Conservation (phyloP, 495 filamentous ascomycete species). For the Hyaloscypha variabilis region DNA sequence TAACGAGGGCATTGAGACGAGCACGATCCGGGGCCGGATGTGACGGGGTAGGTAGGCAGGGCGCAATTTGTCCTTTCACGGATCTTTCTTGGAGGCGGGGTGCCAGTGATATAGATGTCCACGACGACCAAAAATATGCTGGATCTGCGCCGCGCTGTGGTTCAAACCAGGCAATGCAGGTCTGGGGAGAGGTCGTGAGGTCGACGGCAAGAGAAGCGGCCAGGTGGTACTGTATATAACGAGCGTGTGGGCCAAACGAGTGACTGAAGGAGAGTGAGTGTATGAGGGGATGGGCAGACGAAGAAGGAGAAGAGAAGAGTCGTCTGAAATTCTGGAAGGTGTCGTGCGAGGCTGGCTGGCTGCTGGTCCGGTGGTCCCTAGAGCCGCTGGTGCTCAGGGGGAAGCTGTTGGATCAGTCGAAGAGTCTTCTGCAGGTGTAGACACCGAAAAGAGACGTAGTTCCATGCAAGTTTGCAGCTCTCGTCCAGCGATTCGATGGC, state of each 20-base stretch:
- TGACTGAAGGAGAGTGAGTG: constrained; percentile 4
- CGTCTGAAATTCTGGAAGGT: constrained; percentile 11
- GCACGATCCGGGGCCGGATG: not conserved
- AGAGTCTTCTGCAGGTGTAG: too few species aligned
- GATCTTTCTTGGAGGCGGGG: not conserved
- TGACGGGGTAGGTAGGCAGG: not conserved
- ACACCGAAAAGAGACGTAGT: not conserved
- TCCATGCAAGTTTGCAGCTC: constrained; percentile 3
- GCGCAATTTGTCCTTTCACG: not conserved
- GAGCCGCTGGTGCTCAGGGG: too few species aligned
- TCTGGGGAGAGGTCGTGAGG: not conserved
- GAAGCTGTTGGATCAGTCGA: not conserved
- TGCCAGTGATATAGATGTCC: not conserved
- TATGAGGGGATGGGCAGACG: constrained; percentile 12
- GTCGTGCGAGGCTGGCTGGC: not conserved
- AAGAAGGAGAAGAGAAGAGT: constrained; percentile 31
- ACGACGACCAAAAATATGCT: not conserved
- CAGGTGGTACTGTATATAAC: too few species aligned
- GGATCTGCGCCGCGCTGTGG: not conserved
- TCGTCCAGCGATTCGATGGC: not conserved
- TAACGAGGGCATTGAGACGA: constrained; percentile 8
- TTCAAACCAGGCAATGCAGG: not conserved
- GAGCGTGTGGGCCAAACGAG: not conserved
- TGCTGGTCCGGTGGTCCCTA: not conserved
- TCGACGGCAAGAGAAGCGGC: not conserved